Percentiles rank a stretch among this genome's conserved stretches.
phyloP scores from a whole-genome alignment of 116 monocot genomes.

The Trichopus zeylanicus region DNA sequence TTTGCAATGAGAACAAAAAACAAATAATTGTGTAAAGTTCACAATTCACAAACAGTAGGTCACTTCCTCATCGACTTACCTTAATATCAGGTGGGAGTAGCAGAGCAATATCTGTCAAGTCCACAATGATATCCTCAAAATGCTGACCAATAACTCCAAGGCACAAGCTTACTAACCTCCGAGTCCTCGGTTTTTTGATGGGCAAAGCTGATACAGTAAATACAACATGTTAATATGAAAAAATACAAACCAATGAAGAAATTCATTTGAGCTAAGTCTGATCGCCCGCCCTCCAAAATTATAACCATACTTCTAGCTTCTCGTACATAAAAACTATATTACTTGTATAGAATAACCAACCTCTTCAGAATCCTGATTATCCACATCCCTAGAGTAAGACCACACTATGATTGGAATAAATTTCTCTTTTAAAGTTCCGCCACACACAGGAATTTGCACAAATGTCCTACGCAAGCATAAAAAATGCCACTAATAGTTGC shows the following conservation, averaged over 20 bases:
- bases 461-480: no score
- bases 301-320: neutral
- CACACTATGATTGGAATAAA: no score
- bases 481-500: no score
- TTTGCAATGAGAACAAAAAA: no score
- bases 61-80: constrained; percentile 21
- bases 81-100: constrained; percentile 69
- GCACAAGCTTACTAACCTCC: constrained; percentile 78
- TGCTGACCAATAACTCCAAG: constrained; percentile 82
- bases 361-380: no score
- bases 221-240: neutral
- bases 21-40: no score
- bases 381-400: no score
- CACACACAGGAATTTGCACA: no score
- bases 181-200: constrained; percentile 34
- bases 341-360: no score
- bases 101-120: constrained; percentile 56
- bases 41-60: neutral
- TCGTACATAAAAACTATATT: no score
- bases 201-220: constrained; percentile 2
- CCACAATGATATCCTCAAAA: constrained; percentile 70
- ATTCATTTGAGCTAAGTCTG: neutral
- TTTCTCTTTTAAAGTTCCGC: no score
- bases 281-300: neutral
- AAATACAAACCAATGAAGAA: neutral